A percentile compares a stretch with the other conserved stretches of the same genome.
Conservation (phyloP, 331 rosid species). For the Quercus tomentella region DNA sequence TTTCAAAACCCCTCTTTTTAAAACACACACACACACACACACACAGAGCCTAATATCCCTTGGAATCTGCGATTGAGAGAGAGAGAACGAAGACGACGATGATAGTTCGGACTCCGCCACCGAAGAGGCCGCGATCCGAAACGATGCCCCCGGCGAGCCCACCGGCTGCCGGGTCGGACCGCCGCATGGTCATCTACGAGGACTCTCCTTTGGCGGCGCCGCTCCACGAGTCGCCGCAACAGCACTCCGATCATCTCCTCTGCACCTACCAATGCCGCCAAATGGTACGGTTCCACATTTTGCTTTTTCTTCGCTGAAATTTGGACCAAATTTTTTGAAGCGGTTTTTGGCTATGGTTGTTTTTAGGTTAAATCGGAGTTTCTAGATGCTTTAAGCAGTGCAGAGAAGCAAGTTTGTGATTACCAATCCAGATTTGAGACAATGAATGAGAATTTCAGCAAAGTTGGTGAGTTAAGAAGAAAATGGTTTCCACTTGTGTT, state of each 20-base stretch:
- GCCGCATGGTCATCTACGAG: slow-evolving; percentile 67
- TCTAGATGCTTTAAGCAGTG: slow-evolving; percentile 68
- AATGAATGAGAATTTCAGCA: slow-evolving; percentile 45
- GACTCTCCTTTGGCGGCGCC: slow-evolving; percentile 43
- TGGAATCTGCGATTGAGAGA: neutral
- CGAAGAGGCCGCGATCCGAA: slow-evolving; percentile 69
- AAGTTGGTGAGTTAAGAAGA: slow-evolving; percentile 52
- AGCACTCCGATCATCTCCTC: slow-evolving; percentile 60
- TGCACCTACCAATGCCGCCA: slow-evolving; percentile 99
- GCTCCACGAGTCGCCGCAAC: slow-evolving; percentile 24
- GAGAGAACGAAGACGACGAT: slow-evolving; percentile 43
- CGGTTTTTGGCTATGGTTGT: neutral
- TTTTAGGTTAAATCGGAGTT: slow-evolving; percentile 80
- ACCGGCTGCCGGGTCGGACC: slow-evolving; percentile 14
- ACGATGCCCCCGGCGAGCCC: slow-evolving; percentile 15
- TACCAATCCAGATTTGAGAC: slow-evolving; percentile 51
- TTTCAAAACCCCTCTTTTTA: neutral
- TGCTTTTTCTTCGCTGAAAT: too few relatives aligned
- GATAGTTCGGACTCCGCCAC: slow-evolving; percentile 57
- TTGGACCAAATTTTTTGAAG: too few relatives aligned
- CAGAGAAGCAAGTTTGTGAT: slow-evolving; percentile 76
- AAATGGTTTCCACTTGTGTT: neutral
- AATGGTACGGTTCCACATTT: slow-evolving; percentile 45
- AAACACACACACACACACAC: neutral
- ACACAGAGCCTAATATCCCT: too few relatives aligned